Conservation (phyloP, 805 yeast genomes). For the Yueomyces sp. region DNA sequence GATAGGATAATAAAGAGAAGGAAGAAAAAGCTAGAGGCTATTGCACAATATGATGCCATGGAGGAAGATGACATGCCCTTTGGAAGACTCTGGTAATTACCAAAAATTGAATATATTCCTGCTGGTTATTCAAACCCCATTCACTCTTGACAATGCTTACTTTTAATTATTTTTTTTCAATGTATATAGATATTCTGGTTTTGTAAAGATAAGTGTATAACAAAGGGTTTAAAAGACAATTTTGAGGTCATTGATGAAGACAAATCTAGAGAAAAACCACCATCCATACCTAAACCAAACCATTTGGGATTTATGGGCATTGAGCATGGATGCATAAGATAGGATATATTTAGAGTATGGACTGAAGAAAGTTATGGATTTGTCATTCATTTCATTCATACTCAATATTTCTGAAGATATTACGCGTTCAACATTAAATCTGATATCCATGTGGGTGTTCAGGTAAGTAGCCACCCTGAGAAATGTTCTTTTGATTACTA, state of each 20-base stretch:
- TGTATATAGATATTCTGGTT: not conserved
- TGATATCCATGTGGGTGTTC: too few relatives aligned
- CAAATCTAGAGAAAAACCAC: constrained; percentile 64
- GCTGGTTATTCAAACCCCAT: too few relatives aligned
- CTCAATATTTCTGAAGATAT: too few relatives aligned
- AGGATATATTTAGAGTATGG: constrained; percentile 21
- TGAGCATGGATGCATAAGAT: constrained; percentile 58
- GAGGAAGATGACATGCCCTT: constrained; percentile 19
- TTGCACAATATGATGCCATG: constrained; percentile 10
- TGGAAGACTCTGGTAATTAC: constrained; percentile 19
- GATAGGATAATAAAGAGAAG: constrained; percentile 2
- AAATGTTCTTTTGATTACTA: not conserved
- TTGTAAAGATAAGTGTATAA: not conserved
- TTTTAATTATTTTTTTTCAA: too few relatives aligned
- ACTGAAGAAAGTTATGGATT: constrained; percentile 17
- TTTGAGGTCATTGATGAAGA: constrained; percentile 55
- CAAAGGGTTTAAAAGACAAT: constrained; percentile 1
- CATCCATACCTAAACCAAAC: constrained; percentile 91
- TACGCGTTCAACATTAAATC: too few relatives aligned
- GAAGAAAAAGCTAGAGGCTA: constrained; percentile 2
- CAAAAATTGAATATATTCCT: too few relatives aligned
- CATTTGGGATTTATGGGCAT: constrained; percentile 81
- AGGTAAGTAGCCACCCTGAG: too few relatives aligned
- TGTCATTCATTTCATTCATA: not conserved
- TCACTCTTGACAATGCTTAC: too few relatives aligned